Base-by-base conservation (phyloP, 2,329 filamentous ascomycete species). In the Bimuria novae-zelandiae region DNA sequence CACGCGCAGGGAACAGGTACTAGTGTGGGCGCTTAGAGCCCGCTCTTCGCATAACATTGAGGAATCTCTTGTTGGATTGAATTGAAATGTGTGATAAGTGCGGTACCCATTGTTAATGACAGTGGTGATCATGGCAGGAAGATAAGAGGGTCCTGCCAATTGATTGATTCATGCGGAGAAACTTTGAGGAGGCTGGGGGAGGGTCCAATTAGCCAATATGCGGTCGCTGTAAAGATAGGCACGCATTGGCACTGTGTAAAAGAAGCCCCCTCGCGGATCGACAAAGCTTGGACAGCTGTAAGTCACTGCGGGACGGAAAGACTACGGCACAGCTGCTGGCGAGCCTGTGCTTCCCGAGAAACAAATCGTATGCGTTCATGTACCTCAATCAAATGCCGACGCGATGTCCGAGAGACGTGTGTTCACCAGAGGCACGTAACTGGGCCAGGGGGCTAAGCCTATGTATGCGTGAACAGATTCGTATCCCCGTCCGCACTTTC, bases 21-120 rank as follows among this genome's bases (percentile, higher is more conserved):
- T 69, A 63, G 64, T 63, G 63, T 60, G 60, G 64, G 68, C 68
- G 68, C 65, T 69, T 71, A 65, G 56, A 45, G 56, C 51, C 52
- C 44, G 59, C 25, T 10, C 25, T 27, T 10, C 10, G 29, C 17
- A 23, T 30, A 32, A 27, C 30, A 46, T 36, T 36, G 43, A 6
- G n/a, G 27, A 43, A 30, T 43, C 53, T 57, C 39, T 52, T 27
- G 47, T 42, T 48, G 44, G 35, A 46, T 46, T 37, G 43, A 50
- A 56, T 54, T 33, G 36, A 51, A 12, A 59, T n/a, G 35, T 56
- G 56, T 51, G 57, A 62, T 59, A 44, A 55, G 47, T 27, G 30
- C 21, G 46, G 42, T 36, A 50, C 16, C 42, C n/a, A 27, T 46
- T 17, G 17, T 43, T 17, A 43, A 42, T 42, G 30, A 21, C 29